These are phyloP conservation scores for Parascedosporium putredinis DNA, from an alignment of 2,329 filamentous ascomycete species.

Conservation along the genomic window DNA sequence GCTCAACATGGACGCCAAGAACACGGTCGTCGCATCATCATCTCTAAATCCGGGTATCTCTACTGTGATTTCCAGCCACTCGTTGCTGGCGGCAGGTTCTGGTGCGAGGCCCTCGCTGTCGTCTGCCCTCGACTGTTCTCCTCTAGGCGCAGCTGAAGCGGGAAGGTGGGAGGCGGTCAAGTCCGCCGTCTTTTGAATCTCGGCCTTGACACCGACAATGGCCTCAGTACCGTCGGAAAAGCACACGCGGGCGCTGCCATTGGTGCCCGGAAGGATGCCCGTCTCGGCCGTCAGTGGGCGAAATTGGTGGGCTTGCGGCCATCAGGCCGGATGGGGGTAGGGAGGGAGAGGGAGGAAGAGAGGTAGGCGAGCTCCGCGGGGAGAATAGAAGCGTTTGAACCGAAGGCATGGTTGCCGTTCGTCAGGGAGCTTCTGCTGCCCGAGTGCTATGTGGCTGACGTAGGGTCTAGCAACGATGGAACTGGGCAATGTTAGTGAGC, in stretches of 20 bases:
- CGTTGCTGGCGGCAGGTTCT: slow-evolving; percentile 27
- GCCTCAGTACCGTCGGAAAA: slow-evolving; percentile 94
- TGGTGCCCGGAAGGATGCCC: slow-evolving; percentile 76
- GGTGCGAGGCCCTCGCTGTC: slow-evolving; percentile 22
- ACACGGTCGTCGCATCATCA: slow-evolving; percentile 82
- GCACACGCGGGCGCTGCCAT: slow-evolving; percentile 86
- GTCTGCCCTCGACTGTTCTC: slow-evolving; percentile 25
- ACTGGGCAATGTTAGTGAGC: neutral
- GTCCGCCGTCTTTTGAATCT: slow-evolving; percentile 64
- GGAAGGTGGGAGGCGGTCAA: slow-evolving; percentile 16
- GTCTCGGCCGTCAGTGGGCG: slow-evolving; percentile 84
- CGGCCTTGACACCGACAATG: slow-evolving; percentile 89
- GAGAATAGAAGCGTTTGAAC: slow-evolving; percentile 70
- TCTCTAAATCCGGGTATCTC: slow-evolving; percentile 87
- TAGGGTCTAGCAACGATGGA: neutral
- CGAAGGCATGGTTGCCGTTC: slow-evolving; percentile 38
- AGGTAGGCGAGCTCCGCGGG: slow-evolving; percentile 95
- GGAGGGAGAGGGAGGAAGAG: slow-evolving; percentile 71
- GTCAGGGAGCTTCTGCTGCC: neutral
- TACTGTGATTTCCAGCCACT: slow-evolving; percentile 85
- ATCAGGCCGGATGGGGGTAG: slow-evolving; percentile 81
- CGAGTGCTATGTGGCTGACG: neutral
- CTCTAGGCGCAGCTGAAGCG: slow-evolving; percentile 15
- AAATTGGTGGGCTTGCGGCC: slow-evolving; percentile 77
- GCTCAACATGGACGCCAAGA: slow-evolving; percentile 75